These are phyloP conservation scores for Lolium multiflorum DNA, from an alignment of 176 grass and related monocot species.

Conservation along the genomic window DNA sequence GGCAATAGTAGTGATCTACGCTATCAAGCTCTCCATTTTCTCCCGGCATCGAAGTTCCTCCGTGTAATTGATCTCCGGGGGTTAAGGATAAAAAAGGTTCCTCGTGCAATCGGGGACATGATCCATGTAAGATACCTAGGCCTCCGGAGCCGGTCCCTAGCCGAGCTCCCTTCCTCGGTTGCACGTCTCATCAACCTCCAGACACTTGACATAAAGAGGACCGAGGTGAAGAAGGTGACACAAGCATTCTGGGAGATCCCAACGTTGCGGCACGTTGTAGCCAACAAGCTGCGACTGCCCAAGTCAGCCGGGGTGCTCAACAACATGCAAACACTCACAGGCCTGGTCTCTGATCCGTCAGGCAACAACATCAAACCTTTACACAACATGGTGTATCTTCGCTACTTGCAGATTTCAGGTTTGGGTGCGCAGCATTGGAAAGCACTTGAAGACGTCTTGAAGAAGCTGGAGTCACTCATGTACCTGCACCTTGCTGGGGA, in stretches of 20 bases:
- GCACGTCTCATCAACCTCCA: constrained; percentile 49
- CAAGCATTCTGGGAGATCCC: constrained; percentile 47
- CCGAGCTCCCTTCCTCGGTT: constrained; percentile 37
- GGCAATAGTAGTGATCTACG: background rate
- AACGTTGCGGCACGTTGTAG: constrained; percentile 36
- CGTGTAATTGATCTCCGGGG: constrained; percentile 47
- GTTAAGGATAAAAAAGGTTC: constrained; percentile 27
- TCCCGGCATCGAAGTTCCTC: constrained; percentile 40
- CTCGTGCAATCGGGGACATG: constrained; percentile 37
- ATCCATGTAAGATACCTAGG: constrained; percentile 51
- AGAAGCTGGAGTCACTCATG: constrained; percentile 43
- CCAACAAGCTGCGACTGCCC: constrained; percentile 24
- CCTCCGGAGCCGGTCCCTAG: constrained; percentile 13
- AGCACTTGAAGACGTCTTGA: constrained; percentile 13
- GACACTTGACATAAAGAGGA: constrained; percentile 50
- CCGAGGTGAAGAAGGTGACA: background rate
- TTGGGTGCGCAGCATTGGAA: background rate
- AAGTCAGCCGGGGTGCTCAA: background rate
- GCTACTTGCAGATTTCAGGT: constrained; percentile 32
- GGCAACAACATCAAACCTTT: background rate
- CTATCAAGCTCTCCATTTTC: constrained; percentile 7
- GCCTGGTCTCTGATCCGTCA: background rate
- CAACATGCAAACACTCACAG: constrained; percentile 51
- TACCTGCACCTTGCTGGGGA: constrained; percentile 23
- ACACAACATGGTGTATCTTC: constrained; percentile 39